Percentiles rank a stretch among this genome's conserved stretches.
phyloP scores from a whole-genome alignment of 2,329 filamentous ascomycete genomes.

The Mycocentrospora acerina region DNA sequence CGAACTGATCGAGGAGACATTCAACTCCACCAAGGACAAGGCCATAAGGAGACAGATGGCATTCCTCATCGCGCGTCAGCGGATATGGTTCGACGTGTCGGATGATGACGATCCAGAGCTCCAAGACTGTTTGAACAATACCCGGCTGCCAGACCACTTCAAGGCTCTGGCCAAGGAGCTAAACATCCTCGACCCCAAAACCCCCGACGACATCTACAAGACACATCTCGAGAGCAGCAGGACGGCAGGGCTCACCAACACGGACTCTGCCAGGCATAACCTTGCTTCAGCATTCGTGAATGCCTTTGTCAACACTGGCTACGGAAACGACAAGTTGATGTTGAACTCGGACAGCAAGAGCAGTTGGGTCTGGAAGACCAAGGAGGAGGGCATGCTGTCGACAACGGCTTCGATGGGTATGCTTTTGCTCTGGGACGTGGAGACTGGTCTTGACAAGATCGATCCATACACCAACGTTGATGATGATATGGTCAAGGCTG shows the following conservation, averaged over 20 bases:
- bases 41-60: slow-evolving; percentile 90
- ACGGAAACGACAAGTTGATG: slow-evolving; percentile 97
- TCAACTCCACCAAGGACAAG: slow-evolving; percentile 76
- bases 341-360: slow-evolving; percentile 78
- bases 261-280: slow-evolving; percentile 94
- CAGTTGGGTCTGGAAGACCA: slow-evolving; percentile 99
- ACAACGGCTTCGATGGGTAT: slow-evolving; percentile 93
- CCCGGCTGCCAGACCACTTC: slow-evolving; percentile 86
- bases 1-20: slow-evolving; percentile 78
- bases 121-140: slow-evolving; percentile 82
- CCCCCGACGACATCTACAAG: slow-evolving; percentile 98
- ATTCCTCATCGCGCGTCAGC: slow-evolving; percentile 88
- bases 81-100: slow-evolving; percentile 76
- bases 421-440: slow-evolving; percentile 89
- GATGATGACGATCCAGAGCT: slow-evolving; percentile 74
- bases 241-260: slow-evolving; percentile 88
- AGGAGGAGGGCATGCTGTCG: slow-evolving; percentile 96
- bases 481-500: slow-evolving; percentile 85
- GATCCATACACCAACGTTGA: slow-evolving; percentile 88
- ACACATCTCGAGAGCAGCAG: slow-evolving; percentile 95
- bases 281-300: slow-evolving; percentile 96
- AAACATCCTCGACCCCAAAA: slow-evolving; percentile 95
- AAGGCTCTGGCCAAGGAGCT: slow-evolving; percentile 92
- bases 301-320: slow-evolving; percentile 94
- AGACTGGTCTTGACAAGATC: slow-evolving; percentile 87